A percentile compares a stretch with the other conserved stretches of the same genome.
Conservation (phyloP, 2,329 filamentous ascomycete genomes). For the Mariannaea elegans region DNA sequence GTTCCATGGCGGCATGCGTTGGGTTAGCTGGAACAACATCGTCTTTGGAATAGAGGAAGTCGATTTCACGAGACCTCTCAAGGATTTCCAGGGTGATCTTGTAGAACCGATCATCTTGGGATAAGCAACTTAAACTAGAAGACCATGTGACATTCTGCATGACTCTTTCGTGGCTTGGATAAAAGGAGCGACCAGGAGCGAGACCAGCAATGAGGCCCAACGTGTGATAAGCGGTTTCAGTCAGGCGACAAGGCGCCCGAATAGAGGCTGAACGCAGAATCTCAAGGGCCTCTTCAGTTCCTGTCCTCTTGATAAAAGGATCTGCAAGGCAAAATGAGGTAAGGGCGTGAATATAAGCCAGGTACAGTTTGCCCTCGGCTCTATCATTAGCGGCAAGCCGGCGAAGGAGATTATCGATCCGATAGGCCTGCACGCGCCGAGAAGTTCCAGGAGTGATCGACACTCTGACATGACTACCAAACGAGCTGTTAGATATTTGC, state of each 20-base stretch:
- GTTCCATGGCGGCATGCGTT: not conserved
- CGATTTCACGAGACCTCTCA: not conserved
- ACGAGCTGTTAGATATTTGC: accelerated
- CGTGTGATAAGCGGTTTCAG: not conserved
- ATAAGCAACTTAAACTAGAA: constrained; percentile 46
- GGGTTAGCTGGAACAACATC: accelerated
- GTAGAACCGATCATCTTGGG: constrained; percentile 57
- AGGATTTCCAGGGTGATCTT: not conserved
- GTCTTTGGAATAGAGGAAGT: constrained; percentile 21
- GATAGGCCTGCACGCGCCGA: constrained; percentile 51
- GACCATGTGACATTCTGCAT: constrained; percentile 62
- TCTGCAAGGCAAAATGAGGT: constrained; percentile 63
- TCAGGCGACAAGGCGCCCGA: constrained; percentile 40
- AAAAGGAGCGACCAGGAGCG: constrained; percentile 51
- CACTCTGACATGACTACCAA: constrained; percentile 46
- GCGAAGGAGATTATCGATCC: constrained; percentile 59
- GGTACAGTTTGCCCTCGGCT: constrained; percentile 60
- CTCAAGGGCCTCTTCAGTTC: constrained; percentile 61
- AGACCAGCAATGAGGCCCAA: constrained; percentile 1
- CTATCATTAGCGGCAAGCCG: constrained; percentile 59
- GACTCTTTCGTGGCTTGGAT: constrained; percentile 47
- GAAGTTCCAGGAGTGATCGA: constrained; percentile 39
- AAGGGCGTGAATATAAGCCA: constrained; percentile 62
- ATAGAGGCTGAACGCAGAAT: constrained; percentile 60
- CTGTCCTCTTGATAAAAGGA: constrained; percentile 56